Percentiles rank a stretch among this genome's conserved stretches.
These are phyloP conservation scores for Fusarium avenaceum DNA, from an alignment of 2,329 filamentous ascomycete species.

Conservation along the genomic window DNA sequence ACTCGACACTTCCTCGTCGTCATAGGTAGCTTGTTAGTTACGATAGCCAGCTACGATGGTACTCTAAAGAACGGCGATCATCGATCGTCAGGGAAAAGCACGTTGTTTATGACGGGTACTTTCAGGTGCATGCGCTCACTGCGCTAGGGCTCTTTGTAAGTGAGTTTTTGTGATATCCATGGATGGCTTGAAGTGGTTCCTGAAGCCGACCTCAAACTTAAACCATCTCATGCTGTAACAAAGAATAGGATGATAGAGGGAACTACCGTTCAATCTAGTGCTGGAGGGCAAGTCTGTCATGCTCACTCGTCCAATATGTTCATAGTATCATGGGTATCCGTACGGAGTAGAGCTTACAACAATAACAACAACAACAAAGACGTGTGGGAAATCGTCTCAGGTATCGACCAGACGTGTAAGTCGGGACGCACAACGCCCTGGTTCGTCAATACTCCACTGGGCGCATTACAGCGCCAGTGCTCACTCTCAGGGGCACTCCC, in stretches of 20 bases:
- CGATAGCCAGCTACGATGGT: conserved; percentile 26
- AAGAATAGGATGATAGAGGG: conserved; percentile 3
- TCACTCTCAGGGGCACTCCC: conserved; percentile 42
- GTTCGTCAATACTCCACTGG: conserved; percentile 42
- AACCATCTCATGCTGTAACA: conserved; percentile 21
- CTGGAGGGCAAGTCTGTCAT: neutral
- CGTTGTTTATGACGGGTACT: conserved; percentile 29
- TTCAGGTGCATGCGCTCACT: conserved; percentile 12
- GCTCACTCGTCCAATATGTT: neutral
- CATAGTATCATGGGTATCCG: neutral
- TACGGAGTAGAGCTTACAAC: neutral
- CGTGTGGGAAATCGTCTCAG: conserved; percentile 15
- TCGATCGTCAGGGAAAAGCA: conserved; percentile 38
- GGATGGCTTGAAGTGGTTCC: neutral
- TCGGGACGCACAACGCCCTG: conserved; percentile 29
- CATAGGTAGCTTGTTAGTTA: conserved; percentile 19
- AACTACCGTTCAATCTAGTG: conserved; percentile 1
- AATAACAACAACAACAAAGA: conserved; percentile 15
- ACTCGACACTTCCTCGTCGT: conserved; percentile 11
- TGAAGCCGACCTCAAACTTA: no score
- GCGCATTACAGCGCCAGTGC: conserved; percentile 49
- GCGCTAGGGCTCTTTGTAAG: conserved; percentile 24
- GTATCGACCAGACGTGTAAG: conserved; percentile 42
- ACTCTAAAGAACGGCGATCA: conserved; percentile 20
- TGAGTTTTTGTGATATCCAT: conserved; percentile 19